Evolutionary conservation across 1,284 basidiomycete genomes (phyloP).

Genomic region (Fomitopsis betulina): DNA sequence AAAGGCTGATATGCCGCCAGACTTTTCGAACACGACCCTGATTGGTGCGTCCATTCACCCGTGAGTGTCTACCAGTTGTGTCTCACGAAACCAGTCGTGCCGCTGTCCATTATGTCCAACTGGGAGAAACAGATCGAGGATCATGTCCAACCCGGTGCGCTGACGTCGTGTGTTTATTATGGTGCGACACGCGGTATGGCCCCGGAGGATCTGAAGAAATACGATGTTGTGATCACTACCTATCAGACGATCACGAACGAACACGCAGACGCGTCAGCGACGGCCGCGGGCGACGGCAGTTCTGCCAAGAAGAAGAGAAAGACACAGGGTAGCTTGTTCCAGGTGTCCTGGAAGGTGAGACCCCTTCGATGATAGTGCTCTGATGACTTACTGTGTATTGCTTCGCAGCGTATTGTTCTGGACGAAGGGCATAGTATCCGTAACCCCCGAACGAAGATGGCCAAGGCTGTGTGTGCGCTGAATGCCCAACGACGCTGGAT

Average conservation of each 20-base stretch:
- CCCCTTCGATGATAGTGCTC: neutral
- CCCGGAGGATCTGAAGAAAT: constrained; percentile 54
- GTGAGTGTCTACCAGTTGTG: neutral
- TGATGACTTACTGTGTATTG: neutral
- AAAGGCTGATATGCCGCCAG: constrained; percentile 52
- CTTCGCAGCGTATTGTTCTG: constrained; percentile 63
- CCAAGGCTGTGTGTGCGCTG: constrained; percentile 64
- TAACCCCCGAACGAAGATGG: constrained; percentile 83
- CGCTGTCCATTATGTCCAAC: constrained; percentile 84
- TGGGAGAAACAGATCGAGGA: constrained; percentile 89
- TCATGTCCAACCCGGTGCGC: constrained; percentile 55
- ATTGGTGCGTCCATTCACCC: constrained; percentile 52
- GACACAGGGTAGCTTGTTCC: constrained; percentile 51
- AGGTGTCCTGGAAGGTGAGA: constrained; percentile 74
- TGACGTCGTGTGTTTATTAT: constrained; percentile 68
- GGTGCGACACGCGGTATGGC: constrained; percentile 61
- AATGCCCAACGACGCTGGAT: constrained; percentile 77
- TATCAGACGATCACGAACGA: constrained; percentile 73
- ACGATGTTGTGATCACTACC: constrained; percentile 87
- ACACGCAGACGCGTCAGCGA: constrained; percentile 27
- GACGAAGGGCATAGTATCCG: constrained; percentile 88
- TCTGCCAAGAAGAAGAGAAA: constrained; percentile 55
- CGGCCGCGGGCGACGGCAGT: constrained; percentile 19
- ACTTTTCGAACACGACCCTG: constrained; percentile 64
- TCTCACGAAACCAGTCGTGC: constrained; percentile 55